These are phyloP conservation scores for Solanum medicagineum DNA, from an alignment of 257 asterid genomes.

Conservation along the genomic window DNA sequence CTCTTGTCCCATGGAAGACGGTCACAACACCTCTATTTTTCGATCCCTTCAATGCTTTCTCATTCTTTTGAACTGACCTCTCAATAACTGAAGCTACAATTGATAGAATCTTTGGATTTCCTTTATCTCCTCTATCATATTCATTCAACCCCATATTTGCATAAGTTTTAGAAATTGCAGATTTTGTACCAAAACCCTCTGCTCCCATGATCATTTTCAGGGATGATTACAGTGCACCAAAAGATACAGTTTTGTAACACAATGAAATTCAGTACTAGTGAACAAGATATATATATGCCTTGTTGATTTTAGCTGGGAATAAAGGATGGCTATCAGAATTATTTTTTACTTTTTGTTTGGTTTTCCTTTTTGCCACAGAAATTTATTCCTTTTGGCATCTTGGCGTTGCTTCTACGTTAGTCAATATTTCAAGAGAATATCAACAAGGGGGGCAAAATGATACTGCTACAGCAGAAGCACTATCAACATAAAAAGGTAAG, in stretches of 20 bases:
- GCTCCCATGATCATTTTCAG: slow-evolving; percentile 8
- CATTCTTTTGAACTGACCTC: slow-evolving; percentile 19
- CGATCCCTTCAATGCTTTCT: slow-evolving; percentile 10
- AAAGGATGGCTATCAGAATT: background rate
- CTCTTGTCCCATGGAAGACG: slow-evolving; percentile 21
- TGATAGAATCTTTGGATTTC: slow-evolving; percentile 15
- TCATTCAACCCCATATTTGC: slow-evolving; percentile 3
- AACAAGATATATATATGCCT: background rate
- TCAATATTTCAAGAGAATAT: background rate
- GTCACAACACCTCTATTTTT: slow-evolving; percentile 5
- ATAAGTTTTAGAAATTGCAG: background rate
- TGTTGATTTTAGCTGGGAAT: background rate
- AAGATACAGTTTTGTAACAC: background rate
- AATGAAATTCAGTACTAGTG: background rate
- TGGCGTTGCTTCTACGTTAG: slow-evolving; percentile 4
- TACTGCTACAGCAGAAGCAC: background rate
- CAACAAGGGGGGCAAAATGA: background rate
- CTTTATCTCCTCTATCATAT: background rate
- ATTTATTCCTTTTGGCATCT: background rate
- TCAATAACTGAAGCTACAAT: slow-evolving; percentile 18
- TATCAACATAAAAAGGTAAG: background rate
- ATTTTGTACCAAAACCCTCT: slow-evolving; percentile 7
- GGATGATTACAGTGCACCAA: background rate
- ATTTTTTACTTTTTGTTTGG: background rate
- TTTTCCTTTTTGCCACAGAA: background rate